phyloP scores from a whole-genome alignment of 805 yeast genomes.

The Blastobotrys parvus region DNA sequence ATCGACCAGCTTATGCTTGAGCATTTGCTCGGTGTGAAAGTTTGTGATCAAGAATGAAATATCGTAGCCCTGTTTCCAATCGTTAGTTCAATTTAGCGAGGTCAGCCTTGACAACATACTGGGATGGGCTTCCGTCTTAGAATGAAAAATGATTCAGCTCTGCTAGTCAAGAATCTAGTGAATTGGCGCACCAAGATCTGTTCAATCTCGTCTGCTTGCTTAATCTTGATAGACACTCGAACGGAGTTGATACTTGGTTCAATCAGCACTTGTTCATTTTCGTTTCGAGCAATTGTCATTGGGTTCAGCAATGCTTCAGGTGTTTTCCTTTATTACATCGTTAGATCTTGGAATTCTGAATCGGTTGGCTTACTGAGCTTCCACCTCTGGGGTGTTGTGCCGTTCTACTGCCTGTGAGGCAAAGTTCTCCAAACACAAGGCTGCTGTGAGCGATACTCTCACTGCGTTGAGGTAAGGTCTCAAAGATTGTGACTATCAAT shows the following conservation, averaged over 20 bases:
- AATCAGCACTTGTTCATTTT: slow-evolving; percentile 82
- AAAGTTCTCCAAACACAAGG: slow-evolving; percentile 85
- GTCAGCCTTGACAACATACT: too few species aligned
- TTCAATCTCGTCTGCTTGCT: slow-evolving; percentile 97
- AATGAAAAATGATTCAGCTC: slow-evolving; percentile 92
- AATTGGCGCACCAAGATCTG: slow-evolving; percentile 89
- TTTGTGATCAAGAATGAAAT: slow-evolving; percentile 90
- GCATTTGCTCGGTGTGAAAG: slow-evolving; percentile 90
- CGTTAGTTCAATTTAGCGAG: too few species aligned
- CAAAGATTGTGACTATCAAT: slow-evolving; percentile 79
- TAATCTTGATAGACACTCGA: slow-evolving; percentile 82
- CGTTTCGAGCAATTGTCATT: slow-evolving; percentile 85
- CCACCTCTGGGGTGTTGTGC: slow-evolving; percentile 95
- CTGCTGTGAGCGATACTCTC: slow-evolving; percentile 86
- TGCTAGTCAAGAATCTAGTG: slow-evolving; percentile 83
- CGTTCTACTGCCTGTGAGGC: slow-evolving; percentile 94
- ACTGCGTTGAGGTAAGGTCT: slow-evolving; percentile 94
- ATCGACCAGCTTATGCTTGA: slow-evolving; percentile 90
- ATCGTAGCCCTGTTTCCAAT: slow-evolving; percentile 63
- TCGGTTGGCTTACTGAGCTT: slow-evolving; percentile 40
- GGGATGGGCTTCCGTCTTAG: slow-evolving; percentile 84
- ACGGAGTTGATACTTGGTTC: slow-evolving; percentile 93
- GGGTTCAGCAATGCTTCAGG: slow-evolving; percentile 83
- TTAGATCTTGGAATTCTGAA: not conserved
- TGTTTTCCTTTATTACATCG: slow-evolving; percentile 46